phyloP scores from a whole-genome alignment of 805 yeast genomes.

The Wickerhamiella kazuoi region DNA sequence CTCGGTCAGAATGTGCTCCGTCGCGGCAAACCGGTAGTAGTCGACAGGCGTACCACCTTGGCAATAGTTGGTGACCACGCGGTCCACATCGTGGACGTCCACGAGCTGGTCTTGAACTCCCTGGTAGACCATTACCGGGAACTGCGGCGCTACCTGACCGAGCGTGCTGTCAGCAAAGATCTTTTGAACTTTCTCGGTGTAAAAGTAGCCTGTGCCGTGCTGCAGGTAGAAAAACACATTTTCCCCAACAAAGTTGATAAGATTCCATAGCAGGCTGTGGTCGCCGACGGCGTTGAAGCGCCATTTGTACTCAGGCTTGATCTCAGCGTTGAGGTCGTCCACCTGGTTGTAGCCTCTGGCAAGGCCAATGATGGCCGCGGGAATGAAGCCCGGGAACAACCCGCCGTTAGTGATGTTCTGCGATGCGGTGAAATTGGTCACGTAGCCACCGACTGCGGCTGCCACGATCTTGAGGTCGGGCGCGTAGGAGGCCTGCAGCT shows the following conservation, averaged over 20 bases:
- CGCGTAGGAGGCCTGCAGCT: conserved; percentile 11
- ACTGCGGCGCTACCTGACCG: conserved; percentile 12
- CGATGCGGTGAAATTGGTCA: conserved; percentile 12
- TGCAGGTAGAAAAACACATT: conserved; percentile 11
- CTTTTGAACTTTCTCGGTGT: conserved; percentile 6
- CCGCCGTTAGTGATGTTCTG: conserved; percentile 10
- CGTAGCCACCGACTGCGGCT: conserved; percentile 13
- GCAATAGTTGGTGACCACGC: conserved; percentile 13
- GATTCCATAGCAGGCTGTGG: conserved; percentile 9
- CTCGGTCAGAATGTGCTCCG: conserved; percentile 2
- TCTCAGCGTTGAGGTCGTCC: conserved; percentile 6
- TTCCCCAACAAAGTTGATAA: conserved; percentile 7
- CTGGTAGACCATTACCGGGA: conserved; percentile 16
- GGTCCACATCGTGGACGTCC: conserved; percentile 8
- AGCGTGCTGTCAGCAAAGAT: conserved; percentile 11
- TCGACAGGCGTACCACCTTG: conserved; percentile 10
- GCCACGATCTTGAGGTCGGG: conserved; percentile 14
- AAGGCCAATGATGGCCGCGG: conserved; percentile 17
- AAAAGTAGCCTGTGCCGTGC: conserved; percentile 9
- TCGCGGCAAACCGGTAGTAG: conserved; percentile 6
- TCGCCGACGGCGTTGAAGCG: conserved; percentile 8
- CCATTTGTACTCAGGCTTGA: conserved; percentile 5
- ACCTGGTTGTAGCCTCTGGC: conserved; percentile 15
- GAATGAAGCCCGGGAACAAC: conserved; percentile 13
- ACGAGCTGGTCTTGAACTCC: conserved; percentile 15